Evolutionary conservation across 371 early-diverging fungal species (phyloP).

Genomic region (Basidiobolus meristosporus): DNA sequence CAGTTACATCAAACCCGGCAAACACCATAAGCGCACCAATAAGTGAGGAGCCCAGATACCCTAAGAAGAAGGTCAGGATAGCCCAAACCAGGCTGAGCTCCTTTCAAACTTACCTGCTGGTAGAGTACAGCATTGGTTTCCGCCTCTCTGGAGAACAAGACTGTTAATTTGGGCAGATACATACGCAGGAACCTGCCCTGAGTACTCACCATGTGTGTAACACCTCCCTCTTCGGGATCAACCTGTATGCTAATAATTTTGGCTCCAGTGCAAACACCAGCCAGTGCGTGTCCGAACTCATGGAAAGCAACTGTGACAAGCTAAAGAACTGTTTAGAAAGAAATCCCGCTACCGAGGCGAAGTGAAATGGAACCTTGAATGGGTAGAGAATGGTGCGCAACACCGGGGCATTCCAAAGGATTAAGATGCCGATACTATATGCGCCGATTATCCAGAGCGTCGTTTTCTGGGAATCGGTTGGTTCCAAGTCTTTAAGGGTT

Average conservation of each 20-base stretch:
- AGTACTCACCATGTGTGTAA: conserved; percentile 52
- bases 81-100: background rate
- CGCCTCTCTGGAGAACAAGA: conserved; percentile 23
- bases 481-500: too few relatives aligned
- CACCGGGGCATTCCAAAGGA: conserved; percentile 76
- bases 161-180: too few relatives aligned
- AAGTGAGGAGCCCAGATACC: conserved; percentile 55
- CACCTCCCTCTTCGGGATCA: conserved; percentile 86
- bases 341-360: background rate
- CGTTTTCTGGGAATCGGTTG: conserved; percentile 39
- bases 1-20: conserved; percentile 68
- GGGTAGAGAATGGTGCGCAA: conserved; percentile 71
- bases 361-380: conserved; percentile 38
- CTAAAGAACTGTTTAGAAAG: conserved; percentile 8
- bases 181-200: conserved; percentile 16
- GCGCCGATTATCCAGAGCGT: conserved; percentile 48
- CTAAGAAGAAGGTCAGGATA: conserved; percentile 9
- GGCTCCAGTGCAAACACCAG: conserved; percentile 71
- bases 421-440: conserved; percentile 42
- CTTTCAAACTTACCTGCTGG: conserved; percentile 33
- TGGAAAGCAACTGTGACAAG: conserved; percentile 65
- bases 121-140: conserved; percentile 48
- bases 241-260: conserved; percentile 77
- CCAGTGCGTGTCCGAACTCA: conserved; percentile 65
- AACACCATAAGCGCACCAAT: conserved; percentile 81